phyloP scores from a whole-genome alignment of 2,329 filamentous ascomycete species.

The Apiospora sp. region DNA sequence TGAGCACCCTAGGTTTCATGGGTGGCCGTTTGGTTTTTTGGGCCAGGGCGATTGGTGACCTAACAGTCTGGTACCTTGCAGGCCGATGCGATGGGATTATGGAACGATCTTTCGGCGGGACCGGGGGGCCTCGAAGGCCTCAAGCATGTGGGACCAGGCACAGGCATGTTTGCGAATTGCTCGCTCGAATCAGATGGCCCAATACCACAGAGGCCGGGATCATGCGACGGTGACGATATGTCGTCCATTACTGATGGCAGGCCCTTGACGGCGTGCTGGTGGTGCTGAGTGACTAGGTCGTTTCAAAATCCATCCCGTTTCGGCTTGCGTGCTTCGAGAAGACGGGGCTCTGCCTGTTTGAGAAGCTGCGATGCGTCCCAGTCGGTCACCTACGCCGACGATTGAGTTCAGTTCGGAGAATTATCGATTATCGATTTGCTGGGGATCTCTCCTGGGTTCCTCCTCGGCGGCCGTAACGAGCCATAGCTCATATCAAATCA shows the following conservation, averaged over 20 bases:
- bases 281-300: constrained; percentile 3
- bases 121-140: background rate
- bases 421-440: background rate
- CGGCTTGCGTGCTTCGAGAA: constrained; percentile 15
- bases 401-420: constrained; percentile 7
- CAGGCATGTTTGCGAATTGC: constrained; percentile 19
- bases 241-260: background rate
- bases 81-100: constrained; percentile 16
- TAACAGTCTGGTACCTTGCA: background rate
- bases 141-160: constrained; percentile 3
- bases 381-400: background rate
- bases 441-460: background rate
- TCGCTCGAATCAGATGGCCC: constrained; percentile 15
- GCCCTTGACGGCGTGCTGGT: background rate
- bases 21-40: background rate
- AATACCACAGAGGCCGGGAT: background rate
- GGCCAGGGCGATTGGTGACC: background rate
- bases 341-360: constrained; percentile 2
- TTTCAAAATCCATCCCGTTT: constrained; percentile 15
- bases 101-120: constrained; percentile 12
- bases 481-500: background rate
- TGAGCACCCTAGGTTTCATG: constrained; percentile 20
- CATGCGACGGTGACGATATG: constrained; percentile 3
- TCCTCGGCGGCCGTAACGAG: background rate
- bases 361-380: constrained; percentile 10